phyloP scores from a whole-genome alignment of 805 yeast species.

The Peterozyma xylosa region DNA sequence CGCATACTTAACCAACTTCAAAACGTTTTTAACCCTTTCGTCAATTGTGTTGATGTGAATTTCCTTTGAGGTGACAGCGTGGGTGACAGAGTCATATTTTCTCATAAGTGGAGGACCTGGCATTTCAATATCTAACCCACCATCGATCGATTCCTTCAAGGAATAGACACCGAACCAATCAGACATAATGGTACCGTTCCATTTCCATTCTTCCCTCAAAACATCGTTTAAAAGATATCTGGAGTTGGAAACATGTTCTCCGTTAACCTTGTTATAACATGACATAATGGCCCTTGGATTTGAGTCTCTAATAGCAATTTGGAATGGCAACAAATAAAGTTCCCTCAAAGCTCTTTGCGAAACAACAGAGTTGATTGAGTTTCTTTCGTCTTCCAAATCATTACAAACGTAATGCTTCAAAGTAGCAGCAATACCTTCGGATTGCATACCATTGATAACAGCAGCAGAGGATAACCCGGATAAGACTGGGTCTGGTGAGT shows the following conservation, averaged over 20 bases:
- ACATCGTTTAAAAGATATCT: slow-evolving; percentile 25
- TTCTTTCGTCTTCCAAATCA: slow-evolving; percentile 32
- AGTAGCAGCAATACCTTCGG: slow-evolving; percentile 28
- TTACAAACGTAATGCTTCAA: slow-evolving; percentile 36
- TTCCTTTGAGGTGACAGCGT: slow-evolving; percentile 33
- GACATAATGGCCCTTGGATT: slow-evolving; percentile 33
- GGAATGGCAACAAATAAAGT: slow-evolving; percentile 35
- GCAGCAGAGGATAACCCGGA: slow-evolving; percentile 28
- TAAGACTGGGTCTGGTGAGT: slow-evolving; percentile 53
- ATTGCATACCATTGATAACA: slow-evolving; percentile 31
- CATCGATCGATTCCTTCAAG: slow-evolving; percentile 27
- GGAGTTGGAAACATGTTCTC: slow-evolving; percentile 30
- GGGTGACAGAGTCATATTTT: slow-evolving; percentile 26
- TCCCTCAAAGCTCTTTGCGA: slow-evolving; percentile 37
- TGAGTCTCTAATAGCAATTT: slow-evolving; percentile 30
- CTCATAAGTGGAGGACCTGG: slow-evolving; percentile 35
- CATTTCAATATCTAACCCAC: slow-evolving; percentile 38
- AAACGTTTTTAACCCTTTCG: slow-evolving; percentile 38
- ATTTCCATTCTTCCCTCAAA: slow-evolving; percentile 32
- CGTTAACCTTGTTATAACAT: slow-evolving; percentile 33
- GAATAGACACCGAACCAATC: slow-evolving; percentile 37
- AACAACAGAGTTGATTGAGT: slow-evolving; percentile 26
- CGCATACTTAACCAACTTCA: slow-evolving; percentile 38
- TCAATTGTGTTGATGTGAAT: slow-evolving; percentile 33
- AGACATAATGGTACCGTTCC: slow-evolving; percentile 30